Conservation (phyloP, 2,329 filamentous ascomycete genomes). For the Venturia asperata region DNA sequence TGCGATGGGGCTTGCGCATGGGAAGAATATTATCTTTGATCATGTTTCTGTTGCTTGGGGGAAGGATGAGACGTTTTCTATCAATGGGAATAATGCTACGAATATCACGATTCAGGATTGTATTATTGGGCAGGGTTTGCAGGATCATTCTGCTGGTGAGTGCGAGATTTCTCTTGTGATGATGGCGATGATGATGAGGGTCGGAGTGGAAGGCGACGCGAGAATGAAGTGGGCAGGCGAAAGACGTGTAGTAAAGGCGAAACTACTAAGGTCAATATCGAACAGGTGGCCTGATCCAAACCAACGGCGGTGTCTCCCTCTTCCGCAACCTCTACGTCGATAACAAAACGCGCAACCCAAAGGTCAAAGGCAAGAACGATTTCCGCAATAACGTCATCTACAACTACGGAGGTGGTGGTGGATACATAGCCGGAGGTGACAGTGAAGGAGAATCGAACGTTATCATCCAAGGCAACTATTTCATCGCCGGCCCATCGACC, state of each 20-base stretch:
- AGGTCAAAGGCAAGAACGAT: constrained; percentile 51
- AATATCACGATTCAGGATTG: constrained; percentile 48
- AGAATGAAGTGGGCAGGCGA: neutral
- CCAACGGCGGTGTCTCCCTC: constrained; percentile 43
- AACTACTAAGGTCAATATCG: neutral
- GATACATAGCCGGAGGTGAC: constrained; percentile 47
- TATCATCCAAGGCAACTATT: constrained; percentile 52
- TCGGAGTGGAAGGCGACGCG: neutral
- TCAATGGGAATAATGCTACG: constrained; percentile 38
- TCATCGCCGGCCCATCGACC: constrained; percentile 48
- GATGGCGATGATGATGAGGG: neutral
- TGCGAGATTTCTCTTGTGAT: neutral
- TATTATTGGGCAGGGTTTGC: constrained; percentile 49
- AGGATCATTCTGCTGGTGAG: constrained; percentile 45
- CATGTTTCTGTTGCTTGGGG: constrained; percentile 49
- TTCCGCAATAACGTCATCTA: constrained; percentile 48
- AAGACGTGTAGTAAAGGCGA: neutral
- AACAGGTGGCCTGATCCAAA: constrained; percentile 41
- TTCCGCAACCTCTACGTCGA: constrained; percentile 52
- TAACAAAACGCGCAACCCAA: constrained; percentile 52
- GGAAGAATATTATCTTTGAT: constrained; percentile 50
- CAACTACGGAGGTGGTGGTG: constrained; percentile 51
- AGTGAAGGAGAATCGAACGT: constrained; percentile 41
- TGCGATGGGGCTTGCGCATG: constrained; percentile 47
- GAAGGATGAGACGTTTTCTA: constrained; percentile 50